Base-by-base conservation (phyloP, 2,329 filamentous ascomycete genomes). In the Cercospora sesami region DNA sequence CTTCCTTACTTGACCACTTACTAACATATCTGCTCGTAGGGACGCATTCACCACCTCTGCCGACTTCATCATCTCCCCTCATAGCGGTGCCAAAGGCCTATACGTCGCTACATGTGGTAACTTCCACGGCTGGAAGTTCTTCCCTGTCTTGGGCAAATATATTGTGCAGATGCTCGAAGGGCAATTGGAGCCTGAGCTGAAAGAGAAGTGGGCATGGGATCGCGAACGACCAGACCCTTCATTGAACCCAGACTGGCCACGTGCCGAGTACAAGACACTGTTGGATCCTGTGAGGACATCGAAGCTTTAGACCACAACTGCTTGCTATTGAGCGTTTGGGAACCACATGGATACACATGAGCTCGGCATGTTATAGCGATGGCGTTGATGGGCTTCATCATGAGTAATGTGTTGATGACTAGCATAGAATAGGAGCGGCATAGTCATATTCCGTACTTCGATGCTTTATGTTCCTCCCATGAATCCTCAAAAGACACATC, bases 11-110 rank as follows among this genome's bases (percentile, higher is more conserved):
- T 36, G 55, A 36, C 16, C 1, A 14, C 33, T 10, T 58, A 10
- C 62, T 69, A n/a, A 69, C 64, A 16, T 23, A 5, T 16, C 14
- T 4, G 39, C 28, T 6, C 51, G 5, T 64, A 90, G 88, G 89
- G 89, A 90, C 70, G 88, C 87, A 9, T 86, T 90, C 72, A 89
- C 87, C 0, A 83, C 86, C 2, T 86, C 81, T 73, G 81, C 83
- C 23, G 87, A 83, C 73, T 83, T 83, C 69, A 82, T 83, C 69
- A 83, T 83, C 72, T 82, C 80, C 4, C 81, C 81, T 10, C 81
- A 83, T 71, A 73, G 81, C 2, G 79, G 77, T 18, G 75, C 79
- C 5, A 75, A 78, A 60, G 80, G 80, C 5, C 74, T 83, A 0
- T 83, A 80, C 68, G 69, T 83, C n/a, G 81, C 81, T 0, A 81